These are phyloP conservation scores for Bryoglossum gracile DNA, from an alignment of 495 filamentous ascomycete genomes.

Conservation along the genomic window DNA sequence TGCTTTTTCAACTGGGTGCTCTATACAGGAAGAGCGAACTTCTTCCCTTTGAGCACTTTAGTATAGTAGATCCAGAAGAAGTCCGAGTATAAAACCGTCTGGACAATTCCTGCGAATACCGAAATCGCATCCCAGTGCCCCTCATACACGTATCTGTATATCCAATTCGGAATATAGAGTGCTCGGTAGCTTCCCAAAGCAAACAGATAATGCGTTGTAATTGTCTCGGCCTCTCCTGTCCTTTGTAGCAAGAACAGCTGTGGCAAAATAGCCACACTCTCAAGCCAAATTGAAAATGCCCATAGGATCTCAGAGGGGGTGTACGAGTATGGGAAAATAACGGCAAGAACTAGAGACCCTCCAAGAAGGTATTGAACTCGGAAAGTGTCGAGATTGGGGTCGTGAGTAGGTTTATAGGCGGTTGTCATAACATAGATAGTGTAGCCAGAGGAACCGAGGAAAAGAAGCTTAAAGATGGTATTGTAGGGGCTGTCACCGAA, in stretches of 20 bases:
- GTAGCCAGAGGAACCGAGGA: slow-evolving; percentile 82
- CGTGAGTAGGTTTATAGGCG: slow-evolving; percentile 92
- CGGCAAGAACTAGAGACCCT: slow-evolving; percentile 65
- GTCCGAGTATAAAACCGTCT: slow-evolving; percentile 93
- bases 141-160: slow-evolving; percentile 78
- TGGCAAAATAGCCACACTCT: slow-evolving; percentile 90
- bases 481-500: slow-evolving; percentile 76
- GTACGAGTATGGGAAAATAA: slow-evolving; percentile 81
- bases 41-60: slow-evolving; percentile 83
- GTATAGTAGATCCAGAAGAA: slow-evolving; percentile 99
- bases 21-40: slow-evolving; percentile 78
- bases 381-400: slow-evolving; percentile 93
- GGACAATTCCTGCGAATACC: slow-evolving; percentile 77
- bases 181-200: slow-evolving; percentile 87
- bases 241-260: slow-evolving; percentile 97
- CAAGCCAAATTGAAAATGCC: slow-evolving; percentile 97
- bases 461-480: slow-evolving; percentile 90
- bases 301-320: slow-evolving; percentile 71
- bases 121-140: slow-evolving; percentile 73
- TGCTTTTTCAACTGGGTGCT: too few relatives aligned
- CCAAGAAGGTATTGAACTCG: slow-evolving; percentile 87
- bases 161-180: slow-evolving; percentile 97
- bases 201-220: slow-evolving; percentile 97
- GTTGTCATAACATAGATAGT: slow-evolving; percentile 95
- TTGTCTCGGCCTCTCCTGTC: slow-evolving; percentile 95